Percentiles rank a stretch among this genome's conserved stretches.
Conservation (phyloP, 306 rosid genomes). For the Cucurbita pepo region DNA sequence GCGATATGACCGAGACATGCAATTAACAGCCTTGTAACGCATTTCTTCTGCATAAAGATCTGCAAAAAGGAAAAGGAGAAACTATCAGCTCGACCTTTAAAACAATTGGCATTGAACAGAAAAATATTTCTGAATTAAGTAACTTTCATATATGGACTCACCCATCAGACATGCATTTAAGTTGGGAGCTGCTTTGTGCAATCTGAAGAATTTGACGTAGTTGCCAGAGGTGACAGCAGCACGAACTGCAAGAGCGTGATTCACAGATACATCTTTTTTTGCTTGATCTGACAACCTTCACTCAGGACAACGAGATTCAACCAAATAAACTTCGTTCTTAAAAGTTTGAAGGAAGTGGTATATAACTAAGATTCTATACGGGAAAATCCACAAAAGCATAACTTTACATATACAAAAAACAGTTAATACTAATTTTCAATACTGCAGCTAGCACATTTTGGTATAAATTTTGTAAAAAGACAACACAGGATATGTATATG, state of each 20-base stretch:
- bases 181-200: constrained; percentile 81
- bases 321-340: not conserved
- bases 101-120: not conserved
- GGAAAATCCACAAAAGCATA: not conserved
- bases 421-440: not conserved
- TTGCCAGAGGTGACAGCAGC: constrained; percentile 86
- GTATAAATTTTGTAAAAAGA: not conserved
- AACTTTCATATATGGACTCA: constrained; percentile 16
- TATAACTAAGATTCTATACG: not conserved
- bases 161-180: constrained; percentile 86
- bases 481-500: not conserved
- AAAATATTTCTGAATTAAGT: not conserved
- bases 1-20: constrained; percentile 95
- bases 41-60: constrained; percentile 89
- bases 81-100: not conserved
- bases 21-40: constrained; percentile 77
- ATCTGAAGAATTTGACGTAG: constrained; percentile 71
- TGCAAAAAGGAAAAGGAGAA: constrained; percentile 15
- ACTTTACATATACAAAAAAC: not conserved
- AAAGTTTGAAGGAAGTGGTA: not conserved
- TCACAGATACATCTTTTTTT: constrained; percentile 64
- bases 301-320: constrained; percentile 15
- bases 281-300: constrained; percentile 61
- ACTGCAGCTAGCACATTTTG: not conserved
- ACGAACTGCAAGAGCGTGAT: constrained; percentile 91